Evolutionary conservation across 2,329 filamentous ascomycete genomes (phyloP).

Genomic region (Neopestalotiopsis sp.): DNA sequence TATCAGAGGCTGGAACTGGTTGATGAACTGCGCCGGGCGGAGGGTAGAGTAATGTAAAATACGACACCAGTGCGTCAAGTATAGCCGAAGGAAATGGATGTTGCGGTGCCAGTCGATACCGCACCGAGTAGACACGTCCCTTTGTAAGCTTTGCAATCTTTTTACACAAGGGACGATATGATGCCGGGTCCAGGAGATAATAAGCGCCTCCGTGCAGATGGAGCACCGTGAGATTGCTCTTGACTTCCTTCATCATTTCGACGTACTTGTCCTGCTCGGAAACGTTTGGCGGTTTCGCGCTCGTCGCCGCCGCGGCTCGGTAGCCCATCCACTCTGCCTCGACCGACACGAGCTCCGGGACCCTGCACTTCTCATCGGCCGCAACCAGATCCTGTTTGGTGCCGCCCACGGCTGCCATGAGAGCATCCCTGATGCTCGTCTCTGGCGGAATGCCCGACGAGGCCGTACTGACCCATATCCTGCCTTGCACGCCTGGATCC

Average conservation of each 20-base stretch:
- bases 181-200: conserved; percentile 73
- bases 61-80: conserved; percentile 74
- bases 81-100: conserved; percentile 76
- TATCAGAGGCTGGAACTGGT: conserved; percentile 66
- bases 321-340: conserved; percentile 82
- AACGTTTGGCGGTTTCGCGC: conserved; percentile 58
- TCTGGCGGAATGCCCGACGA: conserved; percentile 65
- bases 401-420: conserved; percentile 63
- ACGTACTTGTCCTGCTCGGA: conserved; percentile 68
- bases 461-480: conserved; percentile 81
- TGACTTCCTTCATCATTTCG: conserved; percentile 71
- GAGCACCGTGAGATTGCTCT: conserved; percentile 66
- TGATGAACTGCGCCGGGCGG: conserved; percentile 70
- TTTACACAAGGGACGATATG: conserved; percentile 64
- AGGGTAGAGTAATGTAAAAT: conserved; percentile 76
- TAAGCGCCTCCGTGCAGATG: conserved; percentile 82
- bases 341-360: conserved; percentile 61
- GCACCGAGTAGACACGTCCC: conserved; percentile 73
- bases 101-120: conserved; percentile 78
- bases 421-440: conserved; percentile 59
- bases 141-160: conserved; percentile 70
- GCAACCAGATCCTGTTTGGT: conserved; percentile 46
- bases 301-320: conserved; percentile 56
- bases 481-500: conserved; percentile 67
- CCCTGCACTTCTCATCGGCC: conserved; percentile 34